Base-by-base conservation (phyloP, 768 basidiomycete genomes). In the Suillus luteus region DNA sequence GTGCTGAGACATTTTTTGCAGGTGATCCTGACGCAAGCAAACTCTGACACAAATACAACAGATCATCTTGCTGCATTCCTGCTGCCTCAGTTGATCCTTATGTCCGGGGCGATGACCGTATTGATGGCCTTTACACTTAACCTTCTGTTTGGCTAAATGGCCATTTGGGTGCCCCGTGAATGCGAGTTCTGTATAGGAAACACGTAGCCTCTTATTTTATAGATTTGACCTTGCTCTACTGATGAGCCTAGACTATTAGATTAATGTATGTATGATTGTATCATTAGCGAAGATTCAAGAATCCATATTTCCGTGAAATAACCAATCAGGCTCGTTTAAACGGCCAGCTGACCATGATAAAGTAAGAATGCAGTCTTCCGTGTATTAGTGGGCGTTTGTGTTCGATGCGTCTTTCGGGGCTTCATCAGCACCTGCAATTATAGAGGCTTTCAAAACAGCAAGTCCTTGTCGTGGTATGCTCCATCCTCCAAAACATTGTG, bases 21-120 rank as follows among this genome's bases (percentile, higher is more conserved):
- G 82, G 86, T 89, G 0, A 82, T 82, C 63, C 73, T 90, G 48
- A 89, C 86, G 1, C 88, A 90, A 68, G 82, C 86, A 8, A 84
- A 86, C 68, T 88, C 86, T 54, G 86, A 84, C 1, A 87, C 85
- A 1, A 88, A 88, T 35, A 79, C 76, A 31, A 85, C 86, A 4
- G 86, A 87, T 59, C 24, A 62, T 9, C 52, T 61, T 27, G 33
- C 27, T 54, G 60, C 52, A 8, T 55, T 61, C 55, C 8, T 62
- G 17, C 27, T 62, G 24, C 55, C 61, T 5, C 55, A 59, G 38
- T 59, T 59, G 27, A 43, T 59, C 17, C 8, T 62, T 35, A 35
- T 35, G 55, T 5, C 15, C 22, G 14, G 14, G 37, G 55, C 35
- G 17, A 62, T 59, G 61, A 44, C n/a, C 61, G 12, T 43, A 37